Base-by-base conservation (phyloP, 2,329 filamentous ascomycete species). In the Talaromyces sp. region DNA sequence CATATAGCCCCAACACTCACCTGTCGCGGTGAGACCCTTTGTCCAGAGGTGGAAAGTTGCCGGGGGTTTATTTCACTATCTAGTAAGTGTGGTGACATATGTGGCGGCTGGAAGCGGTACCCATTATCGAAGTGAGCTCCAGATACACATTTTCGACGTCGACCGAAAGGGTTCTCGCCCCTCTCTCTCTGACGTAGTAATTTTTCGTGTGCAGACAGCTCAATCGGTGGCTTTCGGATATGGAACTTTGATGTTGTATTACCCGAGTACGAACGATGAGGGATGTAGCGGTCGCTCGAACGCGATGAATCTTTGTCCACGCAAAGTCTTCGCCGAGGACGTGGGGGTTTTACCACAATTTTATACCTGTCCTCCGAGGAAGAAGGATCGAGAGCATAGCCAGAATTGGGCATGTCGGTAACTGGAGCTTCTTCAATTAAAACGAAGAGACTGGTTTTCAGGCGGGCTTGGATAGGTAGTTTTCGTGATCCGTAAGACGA, bases 1-100 rank as follows among this genome's bases (percentile, higher is more conserved):
- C 91, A 96, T 19, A 94, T 83, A 10, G 88, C 85, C 2, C 90
- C 89, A 67, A 83, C 79, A 74, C 90, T 93, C 67, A 87, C 80
- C 73, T 88, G 82, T 64, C 83, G 72, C 7, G 72, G 69, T 19
- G 71, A 61, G 33, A 70, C 69, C 56, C 67, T 66, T 22, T 66
- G 56, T 62, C 27, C 61, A n/a, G 49, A 57, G 8, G 54, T 33
- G 41, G 64, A 62, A 35, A 63, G 47, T 11, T 64, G 61, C 56
- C 67, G 64, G 25, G 69, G 45, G 33, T 71, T 54, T 13, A 64
- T 65, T 3, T 71, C 66, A 58, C 74, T 73, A 37, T 71, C 71
- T 60, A 79, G 69, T 37, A 78, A 68, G 63, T 73, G 75, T 54
- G 78, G 77, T n/a, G 72, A 69, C 61, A 75, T 69, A 60, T 73